phyloP scores from a whole-genome alignment of 805 yeast genomes.

The Candida maris region DNA sequence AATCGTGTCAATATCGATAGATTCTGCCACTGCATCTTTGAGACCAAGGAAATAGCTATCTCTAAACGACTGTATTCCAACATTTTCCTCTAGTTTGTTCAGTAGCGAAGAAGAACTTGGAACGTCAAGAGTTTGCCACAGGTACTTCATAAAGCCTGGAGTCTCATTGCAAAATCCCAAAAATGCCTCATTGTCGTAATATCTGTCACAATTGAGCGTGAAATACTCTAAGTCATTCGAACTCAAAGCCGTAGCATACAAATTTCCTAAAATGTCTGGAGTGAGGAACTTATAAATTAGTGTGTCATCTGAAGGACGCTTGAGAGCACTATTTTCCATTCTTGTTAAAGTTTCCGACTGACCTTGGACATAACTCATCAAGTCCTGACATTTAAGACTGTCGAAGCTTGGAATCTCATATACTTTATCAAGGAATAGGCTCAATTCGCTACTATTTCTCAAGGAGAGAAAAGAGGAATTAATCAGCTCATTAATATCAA shows the following conservation, averaged over 20 bases:
- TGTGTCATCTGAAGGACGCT: conserved; percentile 5
- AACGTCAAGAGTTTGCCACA: conserved; percentile 9
- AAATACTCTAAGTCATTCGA: conserved; percentile 15
- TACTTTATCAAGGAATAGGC: conserved; percentile 4
- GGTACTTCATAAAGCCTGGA: conserved; percentile 14
- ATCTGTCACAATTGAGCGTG: conserved; percentile 19
- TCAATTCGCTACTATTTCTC: conserved; percentile 13
- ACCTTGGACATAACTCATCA: conserved; percentile 19
- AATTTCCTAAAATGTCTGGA: conserved; percentile 30
- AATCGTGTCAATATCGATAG: neutral
- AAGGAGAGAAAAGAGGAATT: conserved; percentile 35
- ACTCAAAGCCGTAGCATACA: conserved; percentile 31
- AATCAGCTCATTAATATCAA: conserved; percentile 33
- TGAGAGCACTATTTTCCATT: conserved; percentile 6
- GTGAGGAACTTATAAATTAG: conserved; percentile 32
- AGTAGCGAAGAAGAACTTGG: conserved; percentile 9
- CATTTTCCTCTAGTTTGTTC: conserved; percentile 20
- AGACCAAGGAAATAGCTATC: conserved; percentile 13
- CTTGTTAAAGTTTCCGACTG: conserved; percentile 10
- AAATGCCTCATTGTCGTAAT: conserved; percentile 22
- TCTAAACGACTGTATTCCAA: conserved; percentile 13
- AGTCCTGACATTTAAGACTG: conserved; percentile 18
- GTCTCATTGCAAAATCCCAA: conserved; percentile 12
- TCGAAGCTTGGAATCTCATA: conserved; percentile 19
- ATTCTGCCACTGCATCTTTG: conserved; percentile 3